Base-by-base conservation (phyloP, 164 flowering plant genomes). In the Echeveria elegans region DNA sequence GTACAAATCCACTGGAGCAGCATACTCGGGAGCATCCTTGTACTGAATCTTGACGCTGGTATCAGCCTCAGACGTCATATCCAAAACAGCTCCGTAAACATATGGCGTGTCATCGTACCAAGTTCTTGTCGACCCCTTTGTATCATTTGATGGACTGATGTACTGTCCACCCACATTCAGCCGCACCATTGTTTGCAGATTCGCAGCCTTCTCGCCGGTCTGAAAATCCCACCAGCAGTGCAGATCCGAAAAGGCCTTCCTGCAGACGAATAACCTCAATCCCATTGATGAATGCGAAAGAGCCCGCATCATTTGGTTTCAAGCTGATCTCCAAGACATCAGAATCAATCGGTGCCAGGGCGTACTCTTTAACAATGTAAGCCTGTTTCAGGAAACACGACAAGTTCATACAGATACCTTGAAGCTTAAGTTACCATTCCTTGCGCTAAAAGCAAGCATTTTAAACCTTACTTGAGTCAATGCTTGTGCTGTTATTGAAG, bases 101-200 rank as follows among this genome's bases (percentile, higher is more conserved):
- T 83, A 83, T 21, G 78, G 79, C 1, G 47, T 18, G 68, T 83
- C 86, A 62, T 79, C 73, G 28, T 73, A 70, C 86, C 86, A 83
- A 0, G 74, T 56, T 60, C 86, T 67, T 14, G 18, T 66, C 7
- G 82, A 79, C 18, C 66, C 45, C 14, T 26, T 28, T 0, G 96
- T 79, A 66, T 92, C 96, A 26, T 88, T 81, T 1, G 29, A 71
- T 0, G 96, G 74, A 18, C 88, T 45, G 34, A 92, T 86, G 45
- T 70, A 87, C 41, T 84, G 82, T 6, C 98, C 98, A 0, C 90
- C 96, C 16, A 88, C 90, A 70, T 92, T 92, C 50, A 92, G 53
- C 47, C 96, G 79, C 16, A 40, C 82, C 89, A 91, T 79, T 7
- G 86, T 80, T 70, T 91, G 83, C 72, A 88, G 11, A n/a, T 53